Evolutionary conservation across 2,329 filamentous ascomycete species (phyloP), one percentile per base, ranked within the genome.

Genomic region (Canariomyces notabilis): DNA sequence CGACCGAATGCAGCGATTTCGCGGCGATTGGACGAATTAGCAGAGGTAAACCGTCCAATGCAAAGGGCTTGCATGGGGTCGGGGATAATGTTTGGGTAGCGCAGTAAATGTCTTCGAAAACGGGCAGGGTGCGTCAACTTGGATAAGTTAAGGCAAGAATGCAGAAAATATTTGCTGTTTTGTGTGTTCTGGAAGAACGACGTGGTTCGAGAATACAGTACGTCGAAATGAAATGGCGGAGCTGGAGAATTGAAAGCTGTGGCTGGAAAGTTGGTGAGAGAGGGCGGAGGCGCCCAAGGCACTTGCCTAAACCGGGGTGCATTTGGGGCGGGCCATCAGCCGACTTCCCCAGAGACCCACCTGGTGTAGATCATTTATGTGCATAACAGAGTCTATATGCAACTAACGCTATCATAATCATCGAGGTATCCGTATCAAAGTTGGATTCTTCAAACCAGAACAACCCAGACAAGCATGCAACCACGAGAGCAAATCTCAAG

Each of bases 241-340:
- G 46, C 32, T 35, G 38, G 39, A 40, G n/a, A 44, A 40, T 42
- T 35, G 49, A 47, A 47, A 26, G 31, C 49, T 57, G 57, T 59
- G 56, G 56, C 56, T 59, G 57, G 57, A 58, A 58, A 54, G 53
- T 42, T 53, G 26, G 38, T 22, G 38, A 34, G 39, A 32, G 36
- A 49, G 20, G 35, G 35, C 32, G 37, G 41, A 46, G 21, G 33
- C 16, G 22, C 19, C 33, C 34, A 23, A 48, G 34, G 26, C 32
- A 6, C 26, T 11, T 16, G 18, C 29, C 21, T 31, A n/a, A 22
- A 29, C 37, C n/a, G 31, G 40, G 40, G 41, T 34, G 6, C 12
- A 40, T 15, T 29, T 20, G 37, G 37, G 14, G 29, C 15, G 21
- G n/a, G n/a, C 26, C 21, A 40, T 14, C 15, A 41, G 12, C 23